phyloP scores from a whole-genome alignment of 345 rosid genomes.

The Citrus glauca region DNA sequence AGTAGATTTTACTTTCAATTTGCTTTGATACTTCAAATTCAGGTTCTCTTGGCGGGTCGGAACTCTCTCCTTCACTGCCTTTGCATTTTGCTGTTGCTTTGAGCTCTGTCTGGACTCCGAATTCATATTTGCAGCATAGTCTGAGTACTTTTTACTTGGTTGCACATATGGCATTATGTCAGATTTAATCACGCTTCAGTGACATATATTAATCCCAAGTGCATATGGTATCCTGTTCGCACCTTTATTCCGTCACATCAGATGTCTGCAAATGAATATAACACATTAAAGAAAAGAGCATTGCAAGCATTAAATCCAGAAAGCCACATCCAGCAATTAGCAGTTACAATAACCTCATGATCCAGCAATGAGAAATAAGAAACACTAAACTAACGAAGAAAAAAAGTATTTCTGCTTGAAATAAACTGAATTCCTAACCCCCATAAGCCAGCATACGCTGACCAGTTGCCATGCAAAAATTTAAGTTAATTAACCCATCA shows the following conservation, averaged over 20 bases:
- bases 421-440: background rate
- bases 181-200: constrained; percentile 12
- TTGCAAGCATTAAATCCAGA: background rate
- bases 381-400: background rate
- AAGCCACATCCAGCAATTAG: background rate
- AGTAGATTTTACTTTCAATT: constrained; percentile 26
- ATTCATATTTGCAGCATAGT: constrained; percentile 27
- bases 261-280: background rate
- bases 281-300: background rate
- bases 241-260: background rate
- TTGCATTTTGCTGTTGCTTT: constrained; percentile 28
- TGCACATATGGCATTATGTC: constrained; percentile 19
- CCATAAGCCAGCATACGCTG: background rate
- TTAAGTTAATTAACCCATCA: background rate
- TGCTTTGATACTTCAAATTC: constrained; percentile 29
- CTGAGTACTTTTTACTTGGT: constrained; percentile 15
- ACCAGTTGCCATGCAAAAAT: background rate
- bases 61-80: constrained; percentile 35
- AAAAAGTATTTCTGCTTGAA: background rate
- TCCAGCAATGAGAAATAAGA: background rate
- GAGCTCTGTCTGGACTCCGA: constrained; percentile 33
- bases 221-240: background rate
- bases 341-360: background rate
- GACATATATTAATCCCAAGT: constrained; percentile 13
- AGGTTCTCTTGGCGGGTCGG: constrained; percentile 18